Conservation (phyloP, 306 rosid genomes). For the Trifolium subterraneum region DNA sequence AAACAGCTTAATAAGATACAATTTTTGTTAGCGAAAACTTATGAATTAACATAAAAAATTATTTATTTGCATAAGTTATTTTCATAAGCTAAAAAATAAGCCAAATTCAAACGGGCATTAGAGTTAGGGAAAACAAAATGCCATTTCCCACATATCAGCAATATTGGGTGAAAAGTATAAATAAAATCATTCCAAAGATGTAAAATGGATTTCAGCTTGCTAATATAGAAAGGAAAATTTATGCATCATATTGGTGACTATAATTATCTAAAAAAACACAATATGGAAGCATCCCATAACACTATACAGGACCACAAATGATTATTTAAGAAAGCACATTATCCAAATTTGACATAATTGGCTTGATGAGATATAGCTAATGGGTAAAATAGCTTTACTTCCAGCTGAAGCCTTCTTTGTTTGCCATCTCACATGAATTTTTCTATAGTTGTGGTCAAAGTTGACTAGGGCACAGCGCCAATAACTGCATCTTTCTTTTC, state of each 20-base stretch:
- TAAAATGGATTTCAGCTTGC: conserved; percentile 18
- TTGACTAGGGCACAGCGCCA: conserved; percentile 85
- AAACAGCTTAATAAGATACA: too few species aligned
- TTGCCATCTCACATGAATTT: conserved; percentile 71
- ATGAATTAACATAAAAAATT: too few species aligned
- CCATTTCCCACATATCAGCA: not conserved
- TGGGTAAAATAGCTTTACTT: conserved; percentile 49
- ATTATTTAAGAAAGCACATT: conserved; percentile 48
- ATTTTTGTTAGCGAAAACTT: too few species aligned
- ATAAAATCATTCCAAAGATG: conserved; percentile 17
- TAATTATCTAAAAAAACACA: conserved; percentile 33
- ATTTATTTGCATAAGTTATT: too few species aligned
- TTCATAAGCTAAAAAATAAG: too few species aligned
- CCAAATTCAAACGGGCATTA: too few species aligned
- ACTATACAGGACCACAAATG: conserved; percentile 56
- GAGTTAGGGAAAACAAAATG: not conserved
- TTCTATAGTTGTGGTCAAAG: conserved; percentile 77
- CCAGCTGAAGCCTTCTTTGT: conserved; percentile 41
- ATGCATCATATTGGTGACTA: conserved; percentile 37
- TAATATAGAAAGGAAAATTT: conserved; percentile 11
- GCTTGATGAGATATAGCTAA: conserved; percentile 44
- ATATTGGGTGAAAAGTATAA: not conserved
- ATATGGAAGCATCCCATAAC: conserved; percentile 48
- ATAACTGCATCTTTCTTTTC: conserved; percentile 89
- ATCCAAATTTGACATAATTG: conserved; percentile 44